Evolutionary conservation across 768 basidiomycete species (phyloP).

Genomic region (Cystofilobasidium macerans): DNA sequence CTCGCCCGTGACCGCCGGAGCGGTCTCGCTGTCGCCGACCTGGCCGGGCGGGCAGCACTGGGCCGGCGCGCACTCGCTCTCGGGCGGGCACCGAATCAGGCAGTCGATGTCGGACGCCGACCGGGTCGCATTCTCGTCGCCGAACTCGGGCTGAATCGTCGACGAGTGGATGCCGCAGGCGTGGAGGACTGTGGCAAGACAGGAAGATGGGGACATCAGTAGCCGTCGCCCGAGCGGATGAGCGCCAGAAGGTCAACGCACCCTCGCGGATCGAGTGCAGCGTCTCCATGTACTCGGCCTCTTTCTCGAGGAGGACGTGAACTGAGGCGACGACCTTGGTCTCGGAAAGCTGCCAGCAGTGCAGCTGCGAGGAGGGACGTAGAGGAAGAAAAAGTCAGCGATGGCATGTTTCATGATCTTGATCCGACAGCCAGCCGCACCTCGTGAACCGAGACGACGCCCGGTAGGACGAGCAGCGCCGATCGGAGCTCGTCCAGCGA

Average conservation of each 20-base stretch:
- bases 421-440: too few species aligned
- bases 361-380: conserved; percentile 49
- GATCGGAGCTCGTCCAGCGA: conserved; percentile 76
- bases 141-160: conserved; percentile 22
- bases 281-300: conserved; percentile 81
- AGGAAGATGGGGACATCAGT: neutral
- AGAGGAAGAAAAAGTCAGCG: neutral
- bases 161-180: conserved; percentile 82
- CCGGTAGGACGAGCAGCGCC: conserved; percentile 70
- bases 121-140: neutral
- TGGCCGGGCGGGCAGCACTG: conserved; percentile 25
- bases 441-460: conserved; percentile 72
- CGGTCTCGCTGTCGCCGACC: neutral
- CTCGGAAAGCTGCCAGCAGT: conserved; percentile 96
- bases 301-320: conserved; percentile 73
- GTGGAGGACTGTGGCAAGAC: conserved; percentile 55
- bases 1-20: neutral
- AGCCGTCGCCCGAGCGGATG: neutral
- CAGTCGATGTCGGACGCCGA: conserved; percentile 11
- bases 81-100: conserved; percentile 21
- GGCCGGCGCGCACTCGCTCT: conserved; percentile 10
- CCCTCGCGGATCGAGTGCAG: conserved; percentile 65
- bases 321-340: conserved; percentile 89
- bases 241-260: neutral
- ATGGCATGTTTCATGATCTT: too few species aligned